Base-by-base conservation (phyloP, 306 rosid genomes). In the Pyrus communis region DNA sequence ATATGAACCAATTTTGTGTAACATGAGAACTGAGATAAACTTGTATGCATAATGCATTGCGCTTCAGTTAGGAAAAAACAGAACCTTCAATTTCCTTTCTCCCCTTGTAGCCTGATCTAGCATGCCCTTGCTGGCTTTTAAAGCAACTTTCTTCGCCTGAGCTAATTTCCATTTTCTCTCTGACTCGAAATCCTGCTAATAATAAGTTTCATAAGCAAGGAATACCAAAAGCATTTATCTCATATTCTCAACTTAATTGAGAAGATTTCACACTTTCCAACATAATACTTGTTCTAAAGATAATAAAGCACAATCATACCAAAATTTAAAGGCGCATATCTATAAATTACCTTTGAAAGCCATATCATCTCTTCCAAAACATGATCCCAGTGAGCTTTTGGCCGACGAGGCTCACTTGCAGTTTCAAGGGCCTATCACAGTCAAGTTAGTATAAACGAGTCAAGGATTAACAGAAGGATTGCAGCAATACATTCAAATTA, bases 361-460 rank as follows among this genome's bases (percentile, higher is more conserved):
- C 98, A 95, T 74, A 83, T 88, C 98, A 95, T 95, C 87, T 95
- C 99, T 81, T 95, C 99, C 71, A 95, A 90, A 78, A 95, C 99
- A 90, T 95, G 97, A 86, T 95, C 99, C 99, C 99, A 95, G 77
- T 95, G 99, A 70, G 96, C 82, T 86, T 95, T 95, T 61, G 97
- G 96, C 55, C 97, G 93, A 11, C 82, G 85, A 68, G 92, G 96
- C 77, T 95, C 99, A 82, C 84, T 87, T 17, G 93, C 85, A 92
- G 89, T 91, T 86, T 95, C 99, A 84, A 90, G 92, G 65, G 90
- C 90, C 99, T 95, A 85, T 79, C 60, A 82, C 64, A 69, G 75
- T 77, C 73, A 77, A 35, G 73, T 46, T 22, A 33, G 28, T 65
- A 65, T 58, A 28, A 77, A 82, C 58, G 64, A 35, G 55, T 69